phyloP scores from a whole-genome alignment of 164 flowering plant genomes.

The Vitis rupestris region DNA sequence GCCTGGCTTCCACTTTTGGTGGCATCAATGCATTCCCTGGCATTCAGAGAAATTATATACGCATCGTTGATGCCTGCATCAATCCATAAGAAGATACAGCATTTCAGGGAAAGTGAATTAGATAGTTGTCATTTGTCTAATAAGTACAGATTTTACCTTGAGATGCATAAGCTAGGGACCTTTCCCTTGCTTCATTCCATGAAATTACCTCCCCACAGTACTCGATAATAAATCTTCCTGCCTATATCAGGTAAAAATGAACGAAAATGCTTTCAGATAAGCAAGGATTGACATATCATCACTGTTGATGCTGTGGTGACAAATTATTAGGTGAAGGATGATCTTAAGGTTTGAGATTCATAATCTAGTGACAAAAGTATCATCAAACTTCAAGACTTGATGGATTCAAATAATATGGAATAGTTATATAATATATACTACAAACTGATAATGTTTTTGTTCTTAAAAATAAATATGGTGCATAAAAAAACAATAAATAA shows the following conservation, averaged over 20 bases:
- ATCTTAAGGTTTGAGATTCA: too few relatives aligned
- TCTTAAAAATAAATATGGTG: too few relatives aligned
- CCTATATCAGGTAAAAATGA: slow-evolving; percentile 34
- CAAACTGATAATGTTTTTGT: too few relatives aligned
- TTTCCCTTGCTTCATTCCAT: slow-evolving; percentile 73
- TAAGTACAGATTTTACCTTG: slow-evolving; percentile 44
- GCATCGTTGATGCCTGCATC: slow-evolving; percentile 84
- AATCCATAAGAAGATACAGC: slow-evolving; percentile 16
- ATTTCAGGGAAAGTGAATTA: not conserved
- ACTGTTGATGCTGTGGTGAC: too few relatives aligned
- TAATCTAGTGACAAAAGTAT: too few relatives aligned
- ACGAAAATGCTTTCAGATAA: too few relatives aligned
- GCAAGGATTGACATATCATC: too few relatives aligned
- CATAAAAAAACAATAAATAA: too few relatives aligned
- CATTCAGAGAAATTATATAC: slow-evolving; percentile 79
- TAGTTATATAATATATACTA: too few relatives aligned
- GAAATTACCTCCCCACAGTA: slow-evolving; percentile 98
- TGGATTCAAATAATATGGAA: too few relatives aligned
- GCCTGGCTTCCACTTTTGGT: slow-evolving; percentile 94
- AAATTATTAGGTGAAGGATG: too few relatives aligned
- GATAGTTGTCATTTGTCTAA: not conserved
- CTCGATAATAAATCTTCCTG: slow-evolving; percentile 83
- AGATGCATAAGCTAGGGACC: slow-evolving; percentile 76
- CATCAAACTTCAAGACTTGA: too few relatives aligned
- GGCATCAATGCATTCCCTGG: slow-evolving; percentile 81